Evolutionary conservation across 2,329 filamentous ascomycete species (phyloP).

Genomic region (Neofusicoccum laricinum): DNA sequence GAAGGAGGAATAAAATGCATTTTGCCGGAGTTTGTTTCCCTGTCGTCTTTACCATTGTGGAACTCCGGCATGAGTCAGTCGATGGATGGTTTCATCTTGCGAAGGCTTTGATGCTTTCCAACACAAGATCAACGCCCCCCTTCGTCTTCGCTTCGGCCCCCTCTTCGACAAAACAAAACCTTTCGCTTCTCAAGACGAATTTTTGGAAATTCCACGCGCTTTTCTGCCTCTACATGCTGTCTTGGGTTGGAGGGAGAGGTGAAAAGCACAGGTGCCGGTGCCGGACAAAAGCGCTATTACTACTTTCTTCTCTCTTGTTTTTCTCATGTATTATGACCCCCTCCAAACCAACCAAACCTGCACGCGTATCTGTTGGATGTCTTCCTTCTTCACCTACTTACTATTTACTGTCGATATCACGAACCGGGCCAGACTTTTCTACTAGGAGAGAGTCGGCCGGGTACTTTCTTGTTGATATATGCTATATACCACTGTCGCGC

Average conservation of each 20-base stretch:
- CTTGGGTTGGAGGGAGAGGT: not conserved
- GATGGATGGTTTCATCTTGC: not conserved
- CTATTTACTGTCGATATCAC: slow-evolving; percentile 2
- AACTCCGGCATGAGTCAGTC: not conserved
- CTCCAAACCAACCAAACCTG: not conserved
- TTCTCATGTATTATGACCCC: slow-evolving; percentile 4
- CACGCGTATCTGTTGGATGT: not conserved
- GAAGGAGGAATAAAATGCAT: not conserved
- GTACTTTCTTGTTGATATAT: slow-evolving; percentile 11
- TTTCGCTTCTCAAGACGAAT: not conserved
- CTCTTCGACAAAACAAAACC: not conserved
- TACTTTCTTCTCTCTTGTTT: not conserved
- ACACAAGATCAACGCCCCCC: not conserved
- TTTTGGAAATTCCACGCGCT: not conserved
- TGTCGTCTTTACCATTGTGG: not conserved
- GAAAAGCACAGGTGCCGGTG: not conserved
- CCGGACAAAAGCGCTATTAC: not conserved
- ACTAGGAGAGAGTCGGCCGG: not conserved
- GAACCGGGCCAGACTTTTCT: not conserved
- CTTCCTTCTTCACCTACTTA: not conserved
- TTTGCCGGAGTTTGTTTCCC: not conserved
- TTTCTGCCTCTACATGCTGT: not conserved
- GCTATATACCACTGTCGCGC: slow-evolving; percentile 1
- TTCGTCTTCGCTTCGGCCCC: not conserved
- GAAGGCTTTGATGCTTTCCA: not conserved